Conservation (phyloP, 768 basidiomycete species). For the Lactarius quietus region DNA sequence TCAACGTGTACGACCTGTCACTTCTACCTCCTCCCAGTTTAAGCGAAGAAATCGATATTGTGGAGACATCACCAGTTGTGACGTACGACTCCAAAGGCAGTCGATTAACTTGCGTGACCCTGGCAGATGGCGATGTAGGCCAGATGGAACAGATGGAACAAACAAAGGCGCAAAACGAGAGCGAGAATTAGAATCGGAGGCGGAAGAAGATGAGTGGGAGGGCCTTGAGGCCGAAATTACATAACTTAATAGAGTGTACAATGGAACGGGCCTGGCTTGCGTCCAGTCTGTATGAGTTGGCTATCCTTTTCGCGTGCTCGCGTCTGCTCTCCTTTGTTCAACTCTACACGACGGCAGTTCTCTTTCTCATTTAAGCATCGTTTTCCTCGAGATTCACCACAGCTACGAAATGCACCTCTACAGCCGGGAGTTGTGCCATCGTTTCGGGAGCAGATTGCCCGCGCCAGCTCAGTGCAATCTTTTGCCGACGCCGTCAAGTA, state of each 20-base stretch:
- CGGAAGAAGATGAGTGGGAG: constrained; percentile 27
- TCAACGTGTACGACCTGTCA: constrained; percentile 70
- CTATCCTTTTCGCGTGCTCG: constrained; percentile 1
- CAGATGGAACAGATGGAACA: constrained; percentile 26
- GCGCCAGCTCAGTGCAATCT: constrained; percentile 33
- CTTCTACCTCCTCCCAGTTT: constrained; percentile 35
- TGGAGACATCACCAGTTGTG: constrained; percentile 51
- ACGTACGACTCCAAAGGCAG: constrained; percentile 84
- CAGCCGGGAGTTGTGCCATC: constrained; percentile 27
- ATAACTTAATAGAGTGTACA: neutral
- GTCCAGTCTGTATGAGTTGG: constrained; percentile 21
- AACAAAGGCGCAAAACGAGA: constrained; percentile 32
- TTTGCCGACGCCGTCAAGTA: constrained; percentile 47
- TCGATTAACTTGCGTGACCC: constrained; percentile 69
- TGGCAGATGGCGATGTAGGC: constrained; percentile 46
- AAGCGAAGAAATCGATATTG: constrained; percentile 26
- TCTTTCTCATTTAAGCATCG: constrained; percentile 13
- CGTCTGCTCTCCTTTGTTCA: neutral
- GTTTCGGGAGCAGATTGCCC: constrained; percentile 38
- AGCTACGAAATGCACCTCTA: constrained; percentile 9
- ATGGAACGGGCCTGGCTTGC: neutral
- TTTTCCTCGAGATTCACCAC: constrained; percentile 4
- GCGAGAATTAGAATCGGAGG: constrained; percentile 38
- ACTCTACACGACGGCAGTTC: constrained; percentile 16
- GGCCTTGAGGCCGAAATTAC: neutral